phyloP scores from a whole-genome alignment of 805 yeast genomes.

The Schizosaccharomyces cryophilus region DNA sequence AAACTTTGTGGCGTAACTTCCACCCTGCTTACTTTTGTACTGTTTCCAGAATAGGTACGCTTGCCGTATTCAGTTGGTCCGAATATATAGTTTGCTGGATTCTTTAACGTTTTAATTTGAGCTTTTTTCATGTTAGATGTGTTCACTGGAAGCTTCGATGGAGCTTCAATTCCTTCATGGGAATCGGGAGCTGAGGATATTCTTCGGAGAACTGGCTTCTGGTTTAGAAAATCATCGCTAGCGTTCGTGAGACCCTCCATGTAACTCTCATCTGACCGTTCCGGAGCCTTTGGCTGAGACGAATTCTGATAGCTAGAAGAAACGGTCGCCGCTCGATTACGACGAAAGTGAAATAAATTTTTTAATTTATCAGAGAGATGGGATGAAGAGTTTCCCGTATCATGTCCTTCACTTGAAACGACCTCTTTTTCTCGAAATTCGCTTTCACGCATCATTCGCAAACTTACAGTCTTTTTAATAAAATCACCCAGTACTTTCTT shows the following conservation, averaged over 20 bases:
- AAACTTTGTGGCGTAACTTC: constrained; percentile 73
- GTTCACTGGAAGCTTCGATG: background rate
- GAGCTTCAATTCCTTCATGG: constrained; percentile 1
- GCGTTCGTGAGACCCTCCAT: too few species aligned
- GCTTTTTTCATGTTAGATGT: background rate
- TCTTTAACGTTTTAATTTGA: background rate
- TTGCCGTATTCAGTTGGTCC: constrained; percentile 1
- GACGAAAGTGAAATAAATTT: constrained; percentile 12
- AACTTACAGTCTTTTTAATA: too few species aligned
- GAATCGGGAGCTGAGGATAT: background rate
- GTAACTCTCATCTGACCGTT: background rate
- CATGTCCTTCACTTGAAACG: too few species aligned
- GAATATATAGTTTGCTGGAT: constrained; percentile 2
- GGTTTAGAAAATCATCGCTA: background rate
- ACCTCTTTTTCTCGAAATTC: background rate
- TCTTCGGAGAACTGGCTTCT: background rate
- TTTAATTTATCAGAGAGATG: constrained; percentile 14
- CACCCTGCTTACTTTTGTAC: constrained; percentile 48
- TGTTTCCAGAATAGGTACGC: constrained; percentile 46
- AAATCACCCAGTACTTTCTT: too few species aligned
- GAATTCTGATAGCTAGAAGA: background rate
- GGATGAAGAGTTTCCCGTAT: background rate
- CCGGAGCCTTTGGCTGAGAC: background rate
- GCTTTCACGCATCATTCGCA: background rate
- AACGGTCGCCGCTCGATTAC: constrained; percentile 1